These are phyloP conservation scores for Logfia minima DNA, from an alignment of 129 eudicot species.

Conservation along the genomic window DNA sequence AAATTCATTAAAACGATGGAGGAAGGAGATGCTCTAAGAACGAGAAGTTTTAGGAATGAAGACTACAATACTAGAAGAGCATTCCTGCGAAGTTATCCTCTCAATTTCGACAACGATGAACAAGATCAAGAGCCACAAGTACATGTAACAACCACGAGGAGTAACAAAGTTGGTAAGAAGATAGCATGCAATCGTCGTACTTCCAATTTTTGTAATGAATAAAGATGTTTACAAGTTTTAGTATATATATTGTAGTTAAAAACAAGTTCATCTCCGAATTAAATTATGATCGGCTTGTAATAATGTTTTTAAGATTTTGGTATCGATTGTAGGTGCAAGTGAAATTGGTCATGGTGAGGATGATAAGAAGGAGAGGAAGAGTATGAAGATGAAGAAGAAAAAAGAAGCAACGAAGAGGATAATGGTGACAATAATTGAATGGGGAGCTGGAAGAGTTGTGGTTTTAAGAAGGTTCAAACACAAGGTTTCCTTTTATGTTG, in stretches of 20 bases:
- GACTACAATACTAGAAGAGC: slow-evolving; percentile 67
- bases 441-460: slow-evolving; percentile 64
- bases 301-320: background rate
- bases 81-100: slow-evolving; percentile 81
- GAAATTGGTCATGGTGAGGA: slow-evolving; percentile 15
- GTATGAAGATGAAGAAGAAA: slow-evolving; percentile 24
- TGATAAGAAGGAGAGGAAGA: slow-evolving; percentile 27
- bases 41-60: slow-evolving; percentile 75
- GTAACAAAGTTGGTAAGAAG: background rate
- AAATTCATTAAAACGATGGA: slow-evolving; percentile 21
- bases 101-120: slow-evolving; percentile 41
- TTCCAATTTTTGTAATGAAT: background rate
- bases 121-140: slow-evolving; percentile 20
- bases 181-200: background rate
- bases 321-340: background rate
- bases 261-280: too few species aligned
- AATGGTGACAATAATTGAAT: slow-evolving; percentile 48
- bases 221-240: background rate
- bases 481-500: slow-evolving; percentile 56
- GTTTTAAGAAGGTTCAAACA: slow-evolving; percentile 62
- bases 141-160: background rate
- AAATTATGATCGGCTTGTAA: too few species aligned
- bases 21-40: slow-evolving; percentile 44
- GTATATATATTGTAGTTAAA: background rate
- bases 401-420: slow-evolving; percentile 52